These are phyloP conservation scores for Backusella australiensis DNA, from an alignment of 192 early-diverging fungal genomes.

Conservation along the genomic window DNA sequence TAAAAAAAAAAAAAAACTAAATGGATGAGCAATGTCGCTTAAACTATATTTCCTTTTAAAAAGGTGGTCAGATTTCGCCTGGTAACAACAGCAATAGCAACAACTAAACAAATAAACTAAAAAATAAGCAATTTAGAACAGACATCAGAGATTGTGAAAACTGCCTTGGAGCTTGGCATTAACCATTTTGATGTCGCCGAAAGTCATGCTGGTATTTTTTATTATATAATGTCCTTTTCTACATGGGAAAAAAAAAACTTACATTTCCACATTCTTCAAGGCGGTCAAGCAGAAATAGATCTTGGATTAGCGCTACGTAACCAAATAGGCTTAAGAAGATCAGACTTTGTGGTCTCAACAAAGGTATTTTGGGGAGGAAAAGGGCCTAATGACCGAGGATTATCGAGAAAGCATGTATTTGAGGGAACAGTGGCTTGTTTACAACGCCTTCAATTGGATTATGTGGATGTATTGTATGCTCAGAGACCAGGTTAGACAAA, in stretches of 20 bases:
- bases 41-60: neutral
- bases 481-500: slow-evolving; percentile 62
- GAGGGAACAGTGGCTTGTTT: slow-evolving; percentile 74
- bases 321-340: slow-evolving; percentile 63
- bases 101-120: neutral
- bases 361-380: slow-evolving; percentile 76
- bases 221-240: neutral
- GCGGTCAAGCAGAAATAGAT: slow-evolving; percentile 70
- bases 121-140: slow-evolving; percentile 37
- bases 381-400: slow-evolving; percentile 76
- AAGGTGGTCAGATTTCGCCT: slow-evolving; percentile 30
- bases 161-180: slow-evolving; percentile 69
- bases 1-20: neutral
- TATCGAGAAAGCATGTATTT: slow-evolving; percentile 84
- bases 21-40: neutral
- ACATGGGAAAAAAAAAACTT: neutral
- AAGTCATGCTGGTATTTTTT: slow-evolving; percentile 36
- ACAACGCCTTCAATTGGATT: slow-evolving; percentile 68
- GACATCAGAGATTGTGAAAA: slow-evolving; percentile 62
- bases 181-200: slow-evolving; percentile 81
- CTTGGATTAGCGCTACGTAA: slow-evolving; percentile 80
- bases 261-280: neutral
- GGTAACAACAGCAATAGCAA: slow-evolving; percentile 13
- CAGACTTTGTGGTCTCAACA: slow-evolving; percentile 74
- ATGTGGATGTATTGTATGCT: slow-evolving; percentile 79